Base-by-base conservation (phyloP, 1,139 yeast genomes). In the Nakaseomyces kungkrabaensis region DNA sequence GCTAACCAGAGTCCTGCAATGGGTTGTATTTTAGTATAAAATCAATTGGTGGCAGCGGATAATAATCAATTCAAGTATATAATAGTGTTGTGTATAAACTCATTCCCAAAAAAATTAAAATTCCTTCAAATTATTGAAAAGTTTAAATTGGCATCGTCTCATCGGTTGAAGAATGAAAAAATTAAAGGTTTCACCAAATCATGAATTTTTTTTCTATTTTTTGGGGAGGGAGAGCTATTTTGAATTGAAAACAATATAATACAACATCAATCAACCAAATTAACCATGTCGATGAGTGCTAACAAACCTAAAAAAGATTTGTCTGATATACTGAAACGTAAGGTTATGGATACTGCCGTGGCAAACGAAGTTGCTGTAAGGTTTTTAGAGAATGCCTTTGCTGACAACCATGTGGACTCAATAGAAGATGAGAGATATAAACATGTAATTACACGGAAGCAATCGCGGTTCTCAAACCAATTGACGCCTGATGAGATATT, bases 371-470 rank as follows among this genome's bases (percentile, higher is more conserved):
- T 55, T 13, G 47, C 56, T 3, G 50, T 48, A 27, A 46, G 47
- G 37, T 52, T 52, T 27, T 11, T 59, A 22, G 43, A 45, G 10
- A 52, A 47, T 24, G 47, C 58, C 17, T 48, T 56, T 42, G 46
- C 50, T 17, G 50, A 51, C 13, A 38, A 43, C 5, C 53, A 58
- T 34, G 49, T 48, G 1, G 59, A 58, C 43, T 47, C 45, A n/a
- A 51, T 60, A 5, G 58, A 54, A 41, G 68, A 63, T 50, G 64
- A 58, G n/a, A 54, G 65, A 42, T 60, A 48, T 33, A 46, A 52
- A 4, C 58, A 52, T 24, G 51, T 54, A 4, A 26, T 49, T 5
- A 49, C 63, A 10, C 50, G 55, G 29, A 44, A 54, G 10, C 54
- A 56, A 34, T 60, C 66, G 17, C 52, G 66, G 26, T 62, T 62